Evolutionary conservation across 2,329 filamentous ascomycete species (phyloP), one percentile per base, ranked within the genome.

Genomic region (Trichoderma brevicompactum): DNA sequence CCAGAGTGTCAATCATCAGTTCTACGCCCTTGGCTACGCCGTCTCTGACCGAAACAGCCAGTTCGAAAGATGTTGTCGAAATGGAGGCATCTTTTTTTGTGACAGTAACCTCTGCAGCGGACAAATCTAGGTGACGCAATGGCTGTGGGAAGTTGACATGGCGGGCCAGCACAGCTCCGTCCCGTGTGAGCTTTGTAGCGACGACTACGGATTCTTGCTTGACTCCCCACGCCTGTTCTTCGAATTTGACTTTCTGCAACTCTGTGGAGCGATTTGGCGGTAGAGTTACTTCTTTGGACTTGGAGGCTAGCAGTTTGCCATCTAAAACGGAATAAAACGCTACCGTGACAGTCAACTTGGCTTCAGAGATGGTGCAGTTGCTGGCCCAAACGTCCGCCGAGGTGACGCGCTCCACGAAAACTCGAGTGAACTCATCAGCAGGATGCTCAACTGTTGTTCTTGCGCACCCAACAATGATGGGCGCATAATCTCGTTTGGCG

Each of bases 61-160:
- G n/a, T 3, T 62, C 40, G 23, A 62, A 62, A 5, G 59, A 62
- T 19, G 12, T 34, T 23, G 36, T 8, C 5, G 59, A 62, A n/a
- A 7, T 9, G 8, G 43, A 43, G 17, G 19, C 17, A 1, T 41
- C 59, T 44, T 62, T 62, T 13, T 52, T 62, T 15, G 48, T 43
- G 6, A 62, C 6, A 10, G 17, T 38, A 10, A 64, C 50, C 32
- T 64, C 28, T 9, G 61, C 17, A 43, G 38, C 12, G 15, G 38
- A 38, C 5, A 64, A 40, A 41, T 58, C 50, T 40, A 54, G 49
- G 10, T 64, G 50, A 2, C 61, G 34, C 41, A 64, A 48, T n/a
- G 61, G 61, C 40, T 64, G 61, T 7, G 61, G 61, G 40, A 58
- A 64, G 17, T 64, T 56, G 28, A 64, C 41, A 58, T 58, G 40